Conservation (phyloP, 225 moss, liverwort and hornwort genomes). For the Rhytidiadelphus loreus region DNA sequence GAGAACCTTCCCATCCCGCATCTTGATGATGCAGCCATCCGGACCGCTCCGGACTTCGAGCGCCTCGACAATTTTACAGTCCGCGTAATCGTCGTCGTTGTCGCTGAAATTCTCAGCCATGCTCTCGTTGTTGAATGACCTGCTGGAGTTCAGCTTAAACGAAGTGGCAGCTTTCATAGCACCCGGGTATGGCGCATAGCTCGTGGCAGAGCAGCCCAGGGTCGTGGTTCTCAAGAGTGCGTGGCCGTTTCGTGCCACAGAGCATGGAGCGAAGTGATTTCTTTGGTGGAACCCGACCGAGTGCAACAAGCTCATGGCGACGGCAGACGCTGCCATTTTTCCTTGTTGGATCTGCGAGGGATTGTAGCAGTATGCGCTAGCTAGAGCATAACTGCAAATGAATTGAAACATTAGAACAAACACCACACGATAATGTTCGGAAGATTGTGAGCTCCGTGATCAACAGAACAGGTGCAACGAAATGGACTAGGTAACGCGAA, state of each 20-base stretch:
- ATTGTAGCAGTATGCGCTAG: not conserved
- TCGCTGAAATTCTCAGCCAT: slow-evolving; percentile 77
- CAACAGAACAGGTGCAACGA: not conserved
- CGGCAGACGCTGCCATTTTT: slow-evolving; percentile 20
- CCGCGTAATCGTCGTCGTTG: slow-evolving; percentile 70
- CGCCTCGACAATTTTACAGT: slow-evolving; percentile 68
- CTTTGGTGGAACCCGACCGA: not conserved
- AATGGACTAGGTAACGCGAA: not conserved
- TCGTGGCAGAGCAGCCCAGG: not conserved
- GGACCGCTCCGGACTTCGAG: slow-evolving; percentile 65
- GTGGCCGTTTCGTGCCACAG: not conserved
- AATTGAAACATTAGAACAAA: not conserved
- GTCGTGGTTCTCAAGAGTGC: not conserved
- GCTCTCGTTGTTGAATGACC: slow-evolving; percentile 78
- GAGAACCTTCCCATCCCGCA: slow-evolving; percentile 64
- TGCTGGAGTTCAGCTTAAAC: slow-evolving; percentile 58
- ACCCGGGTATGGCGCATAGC: not conserved
- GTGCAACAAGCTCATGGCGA: slow-evolving; percentile 22
- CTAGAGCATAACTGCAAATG: not conserved
- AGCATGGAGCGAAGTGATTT: not conserved
- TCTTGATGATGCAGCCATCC: slow-evolving; percentile 73
- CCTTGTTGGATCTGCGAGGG: not conserved
- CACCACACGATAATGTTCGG: not conserved
- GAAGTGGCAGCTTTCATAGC: not conserved
- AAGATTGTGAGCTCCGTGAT: not conserved